phyloP scores from a whole-genome alignment of 1,284 basidiomycete species.

The Ustilago crameri region DNA sequence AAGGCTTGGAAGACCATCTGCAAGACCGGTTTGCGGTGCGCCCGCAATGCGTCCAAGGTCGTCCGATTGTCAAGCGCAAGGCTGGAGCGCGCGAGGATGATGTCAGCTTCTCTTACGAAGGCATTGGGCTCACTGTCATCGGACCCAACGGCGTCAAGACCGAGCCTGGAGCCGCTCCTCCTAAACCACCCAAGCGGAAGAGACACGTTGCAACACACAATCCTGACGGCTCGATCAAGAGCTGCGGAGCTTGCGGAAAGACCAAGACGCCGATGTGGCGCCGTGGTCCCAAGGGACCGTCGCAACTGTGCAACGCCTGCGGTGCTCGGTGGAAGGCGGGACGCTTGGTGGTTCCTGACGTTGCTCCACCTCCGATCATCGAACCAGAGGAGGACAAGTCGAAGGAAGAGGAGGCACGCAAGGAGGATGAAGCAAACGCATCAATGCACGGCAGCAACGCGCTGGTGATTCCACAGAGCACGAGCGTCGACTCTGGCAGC shows the following conservation, averaged over 20 bases:
- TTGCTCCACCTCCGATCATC: conserved; percentile 58
- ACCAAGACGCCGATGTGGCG: conserved; percentile 67
- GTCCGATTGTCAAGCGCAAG: conserved; percentile 61
- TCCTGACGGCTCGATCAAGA: conserved; percentile 64
- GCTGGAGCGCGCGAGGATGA: conserved; percentile 48
- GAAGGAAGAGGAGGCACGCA: conserved; percentile 38
- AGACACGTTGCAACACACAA: conserved; percentile 66
- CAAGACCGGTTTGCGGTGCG: conserved; percentile 60
- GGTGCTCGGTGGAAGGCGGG: conserved; percentile 66
- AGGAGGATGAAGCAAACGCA: conserved; percentile 39
- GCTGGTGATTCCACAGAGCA: conserved; percentile 47
- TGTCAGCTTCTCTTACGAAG: conserved; percentile 39
- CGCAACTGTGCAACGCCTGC: conserved; percentile 65
- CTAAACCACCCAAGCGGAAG: conserved; percentile 60
- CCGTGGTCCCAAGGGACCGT: conserved; percentile 61
- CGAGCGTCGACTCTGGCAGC: conserved; percentile 27
- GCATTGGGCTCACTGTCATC: conserved; percentile 33
- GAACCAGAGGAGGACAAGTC: conserved; percentile 46
- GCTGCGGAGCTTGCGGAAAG: conserved; percentile 64
- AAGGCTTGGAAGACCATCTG: conserved; percentile 60
- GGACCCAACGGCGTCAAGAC: conserved; percentile 43
- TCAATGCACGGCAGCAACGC: conserved; percentile 52
- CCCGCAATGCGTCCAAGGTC: conserved; percentile 44
- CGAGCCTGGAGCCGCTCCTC: conserved; percentile 26
- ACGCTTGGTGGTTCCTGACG: conserved; percentile 61